phyloP scores from a whole-genome alignment of 331 rosid species.

The Malus hybrid region DNA sequence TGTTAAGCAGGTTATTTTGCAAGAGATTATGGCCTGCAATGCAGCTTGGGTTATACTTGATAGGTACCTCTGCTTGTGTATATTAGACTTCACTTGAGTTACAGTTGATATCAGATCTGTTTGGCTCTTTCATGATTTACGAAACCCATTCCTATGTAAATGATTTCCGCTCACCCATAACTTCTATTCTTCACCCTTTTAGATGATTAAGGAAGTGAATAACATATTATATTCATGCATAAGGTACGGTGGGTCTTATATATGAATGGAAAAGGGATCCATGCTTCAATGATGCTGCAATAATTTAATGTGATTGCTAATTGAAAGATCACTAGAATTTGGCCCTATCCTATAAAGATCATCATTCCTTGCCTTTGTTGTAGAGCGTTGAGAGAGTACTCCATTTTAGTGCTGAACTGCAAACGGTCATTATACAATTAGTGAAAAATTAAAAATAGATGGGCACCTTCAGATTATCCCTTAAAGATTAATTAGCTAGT shows the following conservation, averaged over 20 bases:
- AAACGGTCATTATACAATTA: background rate
- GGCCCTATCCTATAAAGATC: background rate
- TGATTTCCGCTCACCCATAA: background rate
- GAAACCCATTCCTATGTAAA: too few relatives aligned
- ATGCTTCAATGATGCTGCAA: background rate
- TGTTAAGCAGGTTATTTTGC: slow-evolving; percentile 52
- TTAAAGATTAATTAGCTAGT: background rate
- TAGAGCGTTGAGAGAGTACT: background rate
- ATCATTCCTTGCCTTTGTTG: background rate
- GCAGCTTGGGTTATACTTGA: slow-evolving; percentile 75
- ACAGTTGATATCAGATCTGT: background rate
- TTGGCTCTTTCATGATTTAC: background rate
- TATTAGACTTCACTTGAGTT: background rate
- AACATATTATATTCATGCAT: too few relatives aligned
- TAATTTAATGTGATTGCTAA: background rate
- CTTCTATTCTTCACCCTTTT: background rate
- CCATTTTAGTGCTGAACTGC: background rate
- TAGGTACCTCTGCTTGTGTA: slow-evolving; percentile 28
- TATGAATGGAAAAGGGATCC: background rate
- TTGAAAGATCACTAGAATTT: background rate
- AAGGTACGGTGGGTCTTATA: too few relatives aligned
- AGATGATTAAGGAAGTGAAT: background rate
- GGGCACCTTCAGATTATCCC: background rate
- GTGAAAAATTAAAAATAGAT: too few relatives aligned
- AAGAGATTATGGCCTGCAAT: slow-evolving; percentile 43